These are phyloP conservation scores for Spongospora subterranea DNA, from an alignment of 208 protist species.

Conservation along the genomic window DNA sequence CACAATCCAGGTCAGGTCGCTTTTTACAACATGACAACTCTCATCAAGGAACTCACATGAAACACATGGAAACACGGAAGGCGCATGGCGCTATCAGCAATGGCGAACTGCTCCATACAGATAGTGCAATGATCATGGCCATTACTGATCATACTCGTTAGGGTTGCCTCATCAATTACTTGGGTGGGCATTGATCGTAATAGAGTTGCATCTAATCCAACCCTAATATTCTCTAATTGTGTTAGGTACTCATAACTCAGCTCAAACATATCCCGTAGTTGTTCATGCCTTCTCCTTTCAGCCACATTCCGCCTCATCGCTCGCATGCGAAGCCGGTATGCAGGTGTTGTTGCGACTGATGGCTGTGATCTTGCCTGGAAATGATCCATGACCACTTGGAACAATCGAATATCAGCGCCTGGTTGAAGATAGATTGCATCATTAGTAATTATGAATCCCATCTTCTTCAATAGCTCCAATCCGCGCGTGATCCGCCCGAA, in stretches of 20 bases:
- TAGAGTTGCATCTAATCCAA: background rate
- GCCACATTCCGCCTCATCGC: background rate
- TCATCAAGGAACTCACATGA: background rate
- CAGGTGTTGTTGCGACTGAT: background rate
- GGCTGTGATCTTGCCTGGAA: background rate
- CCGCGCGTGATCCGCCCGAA: constrained; percentile 26
- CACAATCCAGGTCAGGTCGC: too few species aligned
- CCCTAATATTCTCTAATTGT: constrained; percentile 13
- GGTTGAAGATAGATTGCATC: background rate
- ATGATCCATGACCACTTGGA: constrained; percentile 5
- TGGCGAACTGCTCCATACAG: constrained; percentile 25
- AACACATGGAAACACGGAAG: constrained; percentile 11
- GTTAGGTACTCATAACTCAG: background rate
- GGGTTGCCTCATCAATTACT: background rate
- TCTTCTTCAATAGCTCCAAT: constrained; percentile 19
- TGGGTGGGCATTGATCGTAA: background rate
- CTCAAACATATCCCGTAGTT: background rate
- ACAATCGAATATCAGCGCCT: background rate
- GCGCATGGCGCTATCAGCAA: constrained; percentile 5
- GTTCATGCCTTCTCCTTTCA: background rate
- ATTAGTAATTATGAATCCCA: background rate
- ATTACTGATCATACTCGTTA: background rate
- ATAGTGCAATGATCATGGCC: background rate
- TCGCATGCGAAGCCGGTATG: background rate
- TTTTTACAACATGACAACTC: background rate